These are phyloP conservation scores for Gracilaria caudata DNA, from an alignment of 23 red algal genomes.

Conservation along the genomic window DNA sequence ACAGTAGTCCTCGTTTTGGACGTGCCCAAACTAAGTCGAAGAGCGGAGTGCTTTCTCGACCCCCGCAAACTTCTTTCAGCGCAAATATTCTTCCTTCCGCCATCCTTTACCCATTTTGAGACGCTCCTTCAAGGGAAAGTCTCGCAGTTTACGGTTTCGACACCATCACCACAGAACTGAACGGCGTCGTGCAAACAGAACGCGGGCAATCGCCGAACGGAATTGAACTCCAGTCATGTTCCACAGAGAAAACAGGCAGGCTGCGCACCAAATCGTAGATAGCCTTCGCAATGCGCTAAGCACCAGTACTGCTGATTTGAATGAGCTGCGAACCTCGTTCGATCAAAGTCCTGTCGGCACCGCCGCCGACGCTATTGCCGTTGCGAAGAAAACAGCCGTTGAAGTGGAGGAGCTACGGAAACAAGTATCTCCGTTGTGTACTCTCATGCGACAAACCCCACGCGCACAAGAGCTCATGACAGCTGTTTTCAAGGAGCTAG, in stretches of 20 bases:
- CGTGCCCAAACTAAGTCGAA: too few relatives aligned
- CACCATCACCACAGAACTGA: background rate
- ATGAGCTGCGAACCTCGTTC: background rate
- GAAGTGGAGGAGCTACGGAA: slow-evolving; percentile 43
- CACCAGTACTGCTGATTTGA: slow-evolving; percentile 13
- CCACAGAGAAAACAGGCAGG: slow-evolving; percentile 14
- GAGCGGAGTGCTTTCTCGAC: too few relatives aligned
- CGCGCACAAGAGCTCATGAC: slow-evolving; percentile 19
- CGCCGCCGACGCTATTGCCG: slow-evolving; percentile 13
- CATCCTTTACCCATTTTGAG: too few relatives aligned
- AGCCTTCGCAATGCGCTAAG: slow-evolving; percentile 18
- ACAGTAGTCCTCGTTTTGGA: too few relatives aligned
- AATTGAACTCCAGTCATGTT: slow-evolving; percentile 5
- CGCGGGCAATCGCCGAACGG: background rate
- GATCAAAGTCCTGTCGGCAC: slow-evolving; percentile 19
- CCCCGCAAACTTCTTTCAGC: too few relatives aligned
- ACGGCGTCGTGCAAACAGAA: background rate
- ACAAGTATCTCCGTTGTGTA: slow-evolving; percentile 9
- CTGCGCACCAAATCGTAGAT: slow-evolving; percentile 27
- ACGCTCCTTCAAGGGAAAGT: too few relatives aligned
- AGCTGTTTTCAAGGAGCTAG: slow-evolving; percentile 16
- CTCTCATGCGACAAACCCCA: slow-evolving; percentile 29
- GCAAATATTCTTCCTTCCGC: too few relatives aligned
- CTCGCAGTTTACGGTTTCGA: too few relatives aligned
- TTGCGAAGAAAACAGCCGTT: slow-evolving; percentile 6